A percentile compares a stretch with the other conserved stretches of the same genome.
Evolutionary conservation across 2,329 filamentous ascomycete genomes (phyloP).

Genomic region (Chrysoporthe cubensis): DNA sequence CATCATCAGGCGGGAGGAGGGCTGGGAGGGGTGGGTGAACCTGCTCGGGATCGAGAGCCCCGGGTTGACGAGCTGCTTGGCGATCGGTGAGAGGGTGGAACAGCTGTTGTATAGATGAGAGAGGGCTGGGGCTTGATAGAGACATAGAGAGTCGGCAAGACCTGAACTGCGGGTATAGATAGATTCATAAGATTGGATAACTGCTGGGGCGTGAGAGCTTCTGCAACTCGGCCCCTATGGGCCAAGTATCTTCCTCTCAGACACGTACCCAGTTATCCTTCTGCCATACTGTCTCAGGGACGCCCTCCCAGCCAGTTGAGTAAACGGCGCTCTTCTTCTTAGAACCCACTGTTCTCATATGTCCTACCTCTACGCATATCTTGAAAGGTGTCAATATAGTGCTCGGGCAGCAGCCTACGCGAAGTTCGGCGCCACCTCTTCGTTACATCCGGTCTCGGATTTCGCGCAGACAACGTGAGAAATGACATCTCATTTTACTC

Average conservation of each 20-base stretch:
- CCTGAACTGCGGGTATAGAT: not conserved
- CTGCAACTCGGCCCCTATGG: too few species aligned
- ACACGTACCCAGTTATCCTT: too few species aligned
- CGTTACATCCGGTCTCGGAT: not conserved
- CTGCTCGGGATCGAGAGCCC: constrained; percentile 92
- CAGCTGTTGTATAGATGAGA: constrained; percentile 49
- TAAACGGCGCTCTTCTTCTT: too few species aligned
- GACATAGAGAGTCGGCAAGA: not conserved
- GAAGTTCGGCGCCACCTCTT: too few species aligned
- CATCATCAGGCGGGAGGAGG: constrained; percentile 75
- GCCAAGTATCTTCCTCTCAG: too few species aligned
- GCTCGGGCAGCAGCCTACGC: too few species aligned
- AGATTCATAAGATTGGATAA: not conserved
- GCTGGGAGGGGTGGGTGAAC: constrained; percentile 83
- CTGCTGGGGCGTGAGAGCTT: too few species aligned
- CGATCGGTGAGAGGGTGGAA: constrained; percentile 78
- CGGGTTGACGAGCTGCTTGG: constrained; percentile 83
- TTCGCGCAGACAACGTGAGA: not conserved
- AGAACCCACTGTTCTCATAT: too few species aligned
- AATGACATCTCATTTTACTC: not conserved
- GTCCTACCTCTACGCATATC: too few species aligned
- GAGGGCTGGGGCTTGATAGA: not conserved
- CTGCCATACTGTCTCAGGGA: too few species aligned
- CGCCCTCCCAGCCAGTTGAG: too few species aligned
- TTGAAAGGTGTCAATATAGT: too few species aligned